Conservation (phyloP, 164 flowering plant genomes). For the Stephania yunnanensis region DNA sequence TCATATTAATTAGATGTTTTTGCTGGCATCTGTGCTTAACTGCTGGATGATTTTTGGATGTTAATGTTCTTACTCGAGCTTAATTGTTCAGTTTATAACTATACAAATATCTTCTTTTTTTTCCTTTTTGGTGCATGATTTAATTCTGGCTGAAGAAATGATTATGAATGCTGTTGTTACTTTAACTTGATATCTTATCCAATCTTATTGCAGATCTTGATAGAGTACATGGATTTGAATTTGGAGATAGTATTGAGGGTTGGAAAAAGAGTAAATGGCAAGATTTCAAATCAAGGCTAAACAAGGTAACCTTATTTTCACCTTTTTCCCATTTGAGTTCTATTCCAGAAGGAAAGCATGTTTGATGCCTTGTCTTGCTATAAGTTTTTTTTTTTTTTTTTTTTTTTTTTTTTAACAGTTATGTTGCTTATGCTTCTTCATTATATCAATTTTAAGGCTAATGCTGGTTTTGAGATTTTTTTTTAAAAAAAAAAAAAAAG, state of each 20-base stretch:
- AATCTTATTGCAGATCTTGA: slow-evolving; percentile 57
- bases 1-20: too few relatives aligned
- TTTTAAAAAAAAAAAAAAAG: too few relatives aligned
- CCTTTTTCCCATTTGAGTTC: background rate
- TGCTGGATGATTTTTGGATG: background rate
- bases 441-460: too few relatives aligned
- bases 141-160: background rate
- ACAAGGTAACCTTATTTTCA: slow-evolving; percentile 39
- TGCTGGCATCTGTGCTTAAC: background rate
- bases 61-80: background rate
- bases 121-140: background rate
- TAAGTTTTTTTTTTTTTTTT: too few relatives aligned
- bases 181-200: background rate
- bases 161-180: background rate
- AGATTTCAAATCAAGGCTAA: slow-evolving; percentile 53
- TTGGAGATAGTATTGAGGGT: slow-evolving; percentile 89
- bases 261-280: slow-evolving; percentile 58
- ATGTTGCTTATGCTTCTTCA: too few relatives aligned
- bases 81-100: background rate
- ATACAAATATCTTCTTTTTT: background rate
- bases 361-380: too few relatives aligned
- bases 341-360: background rate
- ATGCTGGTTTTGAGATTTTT: background rate
- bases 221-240: slow-evolving; percentile 79
- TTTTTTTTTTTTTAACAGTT: too few relatives aligned